These are phyloP conservation scores for Nakaseomyces bracarensis DNA, from an alignment of 1,139 yeast species.

Conservation along the genomic window DNA sequence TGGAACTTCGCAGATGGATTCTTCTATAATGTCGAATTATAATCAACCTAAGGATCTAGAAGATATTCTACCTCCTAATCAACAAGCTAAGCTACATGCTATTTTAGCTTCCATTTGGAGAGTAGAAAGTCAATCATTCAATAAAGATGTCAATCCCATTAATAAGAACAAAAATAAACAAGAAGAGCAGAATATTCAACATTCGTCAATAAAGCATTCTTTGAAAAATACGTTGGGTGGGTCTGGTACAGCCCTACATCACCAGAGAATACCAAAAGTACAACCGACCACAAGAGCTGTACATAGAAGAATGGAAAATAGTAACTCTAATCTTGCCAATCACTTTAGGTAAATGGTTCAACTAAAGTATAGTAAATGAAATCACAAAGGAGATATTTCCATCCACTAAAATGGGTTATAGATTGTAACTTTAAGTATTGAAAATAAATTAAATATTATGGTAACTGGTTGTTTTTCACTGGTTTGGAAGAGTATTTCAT, in stretches of 20 bases:
- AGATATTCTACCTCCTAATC: constrained; percentile 19
- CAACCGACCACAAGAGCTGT: constrained; percentile 32
- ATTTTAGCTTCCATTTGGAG: constrained; percentile 27
- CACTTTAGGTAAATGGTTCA: constrained; percentile 4
- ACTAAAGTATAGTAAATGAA: background rate
- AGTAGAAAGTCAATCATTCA: constrained; percentile 24
- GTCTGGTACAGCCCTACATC: constrained; percentile 18
- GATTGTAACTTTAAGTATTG: too few relatives aligned
- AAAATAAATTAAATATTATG: too few relatives aligned
- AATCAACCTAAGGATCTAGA: constrained; percentile 14
- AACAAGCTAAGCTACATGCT: constrained; percentile 22
- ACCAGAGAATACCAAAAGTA: constrained; percentile 25
- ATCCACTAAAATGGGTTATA: too few relatives aligned
- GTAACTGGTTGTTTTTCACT: too few relatives aligned
- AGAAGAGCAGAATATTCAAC: constrained; percentile 9
- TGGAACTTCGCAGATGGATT: constrained; percentile 7
- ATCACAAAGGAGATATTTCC: background rate
- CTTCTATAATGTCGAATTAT: background rate
- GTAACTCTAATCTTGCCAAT: background rate
- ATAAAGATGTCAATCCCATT: constrained; percentile 23
- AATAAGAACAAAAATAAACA: constrained; percentile 12
- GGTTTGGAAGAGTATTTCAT: too few relatives aligned
- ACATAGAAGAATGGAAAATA: constrained; percentile 28
- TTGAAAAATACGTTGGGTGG: constrained; percentile 17
- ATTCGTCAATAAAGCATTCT: constrained; percentile 15